Base-by-base conservation (phyloP, 1,139 yeast species). In the Citeromyces hawaiiensis region DNA sequence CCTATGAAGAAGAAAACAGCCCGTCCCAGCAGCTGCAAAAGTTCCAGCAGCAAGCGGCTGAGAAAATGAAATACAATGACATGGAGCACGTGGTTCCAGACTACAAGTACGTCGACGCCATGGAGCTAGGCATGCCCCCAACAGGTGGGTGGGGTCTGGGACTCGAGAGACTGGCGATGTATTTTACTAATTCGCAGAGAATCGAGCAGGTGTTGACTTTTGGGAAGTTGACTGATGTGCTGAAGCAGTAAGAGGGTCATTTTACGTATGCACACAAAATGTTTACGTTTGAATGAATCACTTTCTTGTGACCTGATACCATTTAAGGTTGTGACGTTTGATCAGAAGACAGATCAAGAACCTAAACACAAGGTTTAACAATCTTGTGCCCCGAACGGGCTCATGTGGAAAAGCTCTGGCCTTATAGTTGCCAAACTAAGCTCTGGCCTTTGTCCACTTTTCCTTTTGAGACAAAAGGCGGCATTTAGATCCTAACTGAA, bases 71-170 rank as follows among this genome's bases (percentile, higher is more conserved):
- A 13, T 54, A 53, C 8, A 55, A 63, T 9, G 94, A 85, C 49
- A 57, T 61, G 2, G 95, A 85, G 45, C 60, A 76, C 21, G 62
- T 82, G 37, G 57, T 81, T 0, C 85, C 94, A 0, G 98, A 91
- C 56, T 65, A 74, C 54, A 66, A 68, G 37, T 91, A 76, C 53
- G 72, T 86, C 2, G 66, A 72, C 36, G 73, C 80, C 11, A 76
- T 93, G 83, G 91, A 86, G 52, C 83, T 81, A 69, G 97, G 96
- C 1, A 69, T 93, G 57, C 96, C 98, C 3, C 98, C 98, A 0
- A 88, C 96, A 2, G 97, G 96, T 1, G 99, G 99, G 0, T 85
- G 96, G 86, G 99, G 98, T 0, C 64, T 94, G 46, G 99, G 99
- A 0, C 68, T 93, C 18, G 99, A 93, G 53, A 59, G 99, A 40